These are phyloP conservation scores for Debaryomyces sp. DNA, from an alignment of 1,139 yeast species.

Conservation along the genomic window DNA sequence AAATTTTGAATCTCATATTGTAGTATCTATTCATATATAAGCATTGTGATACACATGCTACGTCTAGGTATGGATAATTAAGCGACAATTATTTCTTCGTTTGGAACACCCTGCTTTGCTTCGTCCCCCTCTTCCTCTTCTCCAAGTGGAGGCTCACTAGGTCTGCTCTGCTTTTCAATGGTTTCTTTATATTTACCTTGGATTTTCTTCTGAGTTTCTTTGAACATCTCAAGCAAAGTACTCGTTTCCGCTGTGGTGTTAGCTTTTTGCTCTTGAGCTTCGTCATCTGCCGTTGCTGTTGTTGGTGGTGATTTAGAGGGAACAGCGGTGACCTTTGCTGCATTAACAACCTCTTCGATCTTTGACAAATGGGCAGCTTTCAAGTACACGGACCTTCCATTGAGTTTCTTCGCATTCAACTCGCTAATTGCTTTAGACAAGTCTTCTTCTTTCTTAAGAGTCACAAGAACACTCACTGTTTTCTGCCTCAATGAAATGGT, in stretches of 20 bases:
- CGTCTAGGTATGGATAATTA: neutral
- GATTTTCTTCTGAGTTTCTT: constrained; percentile 3
- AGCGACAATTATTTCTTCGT: neutral
- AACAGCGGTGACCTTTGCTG: constrained; percentile 20
- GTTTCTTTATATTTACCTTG: constrained; percentile 3
- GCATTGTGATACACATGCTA: neutral
- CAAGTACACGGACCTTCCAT: constrained; percentile 37
- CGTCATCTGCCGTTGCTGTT: neutral
- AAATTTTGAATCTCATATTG: neutral
- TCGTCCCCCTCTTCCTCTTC: neutral
- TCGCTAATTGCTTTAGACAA: constrained; percentile 47
- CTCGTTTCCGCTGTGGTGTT: neutral
- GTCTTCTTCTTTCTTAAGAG: constrained; percentile 45
- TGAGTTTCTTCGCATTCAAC: constrained; percentile 26
- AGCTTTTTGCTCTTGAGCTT: neutral
- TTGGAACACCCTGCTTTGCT: neutral
- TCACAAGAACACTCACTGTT: constrained; percentile 55
- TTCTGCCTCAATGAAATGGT: constrained; percentile 16
- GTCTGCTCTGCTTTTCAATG: neutral
- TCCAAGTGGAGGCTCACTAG: neutral
- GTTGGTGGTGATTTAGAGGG: neutral
- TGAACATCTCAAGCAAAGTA: constrained; percentile 2
- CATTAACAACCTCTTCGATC: constrained; percentile 42
- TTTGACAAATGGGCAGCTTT: constrained; percentile 44
- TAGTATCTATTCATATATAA: neutral